Conservation (phyloP, 352 stramenopile genomes). For the Phytophthora syringae region DNA sequence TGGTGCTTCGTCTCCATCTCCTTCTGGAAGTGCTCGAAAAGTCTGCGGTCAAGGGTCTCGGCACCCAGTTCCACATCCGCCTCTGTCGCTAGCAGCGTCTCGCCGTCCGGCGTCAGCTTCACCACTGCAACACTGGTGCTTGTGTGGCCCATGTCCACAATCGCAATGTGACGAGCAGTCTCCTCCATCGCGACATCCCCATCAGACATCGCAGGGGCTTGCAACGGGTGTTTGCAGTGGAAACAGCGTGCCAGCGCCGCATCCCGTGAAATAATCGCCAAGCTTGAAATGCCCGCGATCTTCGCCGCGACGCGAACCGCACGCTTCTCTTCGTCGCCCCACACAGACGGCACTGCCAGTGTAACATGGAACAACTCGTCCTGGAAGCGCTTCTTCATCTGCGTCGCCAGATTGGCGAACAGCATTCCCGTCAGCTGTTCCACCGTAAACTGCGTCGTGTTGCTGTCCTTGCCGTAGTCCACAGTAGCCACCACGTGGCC, state of each 20-base stretch:
- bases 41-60: slow-evolving; percentile 74
- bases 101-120: slow-evolving; percentile 65
- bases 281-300: slow-evolving; percentile 66
- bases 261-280: slow-evolving; percentile 61
- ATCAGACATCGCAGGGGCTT: no score
- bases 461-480: slow-evolving; percentile 60
- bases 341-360: slow-evolving; percentile 72
- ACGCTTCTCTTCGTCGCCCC: slow-evolving; percentile 55
- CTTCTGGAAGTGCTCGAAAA: slow-evolving; percentile 85
- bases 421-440: slow-evolving; percentile 85
- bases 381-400: slow-evolving; percentile 67
- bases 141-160: slow-evolving; percentile 90
- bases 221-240: slow-evolving; percentile 82
- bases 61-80: slow-evolving; percentile 68
- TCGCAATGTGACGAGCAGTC: slow-evolving; percentile 63
- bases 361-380: slow-evolving; percentile 61
- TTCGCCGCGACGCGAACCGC: slow-evolving; percentile 56
- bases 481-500: slow-evolving; percentile 57
- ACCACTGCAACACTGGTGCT: slow-evolving; percentile 78
- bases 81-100: slow-evolving; percentile 61
- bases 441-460: slow-evolving; percentile 60
- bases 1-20: slow-evolving; percentile 67
- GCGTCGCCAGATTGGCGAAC: slow-evolving; percentile 71
- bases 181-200: slow-evolving; percentile 35
- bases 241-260: slow-evolving; percentile 77